These are phyloP conservation scores for Hippophae gyantsensis DNA, from an alignment of 306 rosid species.

Conservation along the genomic window DNA sequence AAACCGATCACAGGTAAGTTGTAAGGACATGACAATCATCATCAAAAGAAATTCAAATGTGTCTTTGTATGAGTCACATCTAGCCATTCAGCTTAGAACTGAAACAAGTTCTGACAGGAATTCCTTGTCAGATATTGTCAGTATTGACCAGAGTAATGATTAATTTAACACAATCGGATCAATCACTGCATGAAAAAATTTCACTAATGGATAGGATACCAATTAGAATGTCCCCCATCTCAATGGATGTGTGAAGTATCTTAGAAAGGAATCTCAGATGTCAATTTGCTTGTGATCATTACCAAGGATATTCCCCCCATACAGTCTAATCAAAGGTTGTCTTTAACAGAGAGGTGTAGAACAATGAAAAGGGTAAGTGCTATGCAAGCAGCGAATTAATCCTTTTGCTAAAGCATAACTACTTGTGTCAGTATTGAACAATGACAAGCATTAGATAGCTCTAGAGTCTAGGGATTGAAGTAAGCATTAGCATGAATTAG, in stretches of 20 bases:
- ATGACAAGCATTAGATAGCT: not conserved
- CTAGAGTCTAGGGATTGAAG: not conserved
- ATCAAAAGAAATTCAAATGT: not conserved
- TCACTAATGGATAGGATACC: not conserved
- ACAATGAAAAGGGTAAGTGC: not conserved
- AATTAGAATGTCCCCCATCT: too few species aligned
- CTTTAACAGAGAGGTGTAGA: not conserved
- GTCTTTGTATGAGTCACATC: not conserved
- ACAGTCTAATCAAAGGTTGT: too few species aligned
- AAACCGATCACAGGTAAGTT: not conserved
- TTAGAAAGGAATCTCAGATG: too few species aligned
- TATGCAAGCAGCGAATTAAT: not conserved
- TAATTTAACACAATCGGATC: conserved; percentile 1
- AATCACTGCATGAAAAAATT: not conserved
- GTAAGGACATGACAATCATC: not conserved
- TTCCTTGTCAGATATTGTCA: not conserved
- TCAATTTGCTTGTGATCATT: too few species aligned
- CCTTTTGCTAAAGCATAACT: too few species aligned
- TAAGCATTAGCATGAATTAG: not conserved
- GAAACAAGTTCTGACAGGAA: not conserved
- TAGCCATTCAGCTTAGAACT: not conserved
- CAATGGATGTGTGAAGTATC: too few species aligned
- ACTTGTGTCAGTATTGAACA: not conserved
- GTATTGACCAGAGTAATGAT: not conserved
- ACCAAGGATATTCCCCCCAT: too few species aligned